These are phyloP conservation scores for Acer negundo DNA, from an alignment of 345 rosid genomes.

Conservation along the genomic window DNA sequence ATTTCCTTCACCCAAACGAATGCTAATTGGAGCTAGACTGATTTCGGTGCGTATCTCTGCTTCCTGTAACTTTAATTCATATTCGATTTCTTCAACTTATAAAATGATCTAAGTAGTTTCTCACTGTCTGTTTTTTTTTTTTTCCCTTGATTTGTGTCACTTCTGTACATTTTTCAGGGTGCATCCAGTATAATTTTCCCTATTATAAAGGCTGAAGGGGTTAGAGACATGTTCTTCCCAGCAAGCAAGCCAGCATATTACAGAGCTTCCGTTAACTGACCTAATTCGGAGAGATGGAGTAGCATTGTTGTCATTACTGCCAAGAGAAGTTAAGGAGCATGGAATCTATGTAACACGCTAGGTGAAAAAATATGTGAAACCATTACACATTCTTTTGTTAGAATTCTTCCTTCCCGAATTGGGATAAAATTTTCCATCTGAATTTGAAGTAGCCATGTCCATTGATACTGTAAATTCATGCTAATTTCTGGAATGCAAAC, in stretches of 20 bases:
- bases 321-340: neutral
- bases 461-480: neutral
- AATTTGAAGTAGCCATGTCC: neutral
- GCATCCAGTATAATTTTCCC: constrained; percentile 16
- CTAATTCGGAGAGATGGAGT: too few relatives aligned
- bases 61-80: neutral
- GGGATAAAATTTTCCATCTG: neutral
- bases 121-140: too few relatives aligned
- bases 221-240: constrained; percentile 16
- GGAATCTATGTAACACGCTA: too few relatives aligned
- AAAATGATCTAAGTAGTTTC: too few relatives aligned
- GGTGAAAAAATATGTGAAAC: too few relatives aligned
- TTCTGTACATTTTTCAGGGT: neutral
- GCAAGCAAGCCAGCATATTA: neutral
- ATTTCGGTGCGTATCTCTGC: neutral
- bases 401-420: neutral
- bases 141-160: too few relatives aligned
- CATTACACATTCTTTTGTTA: too few relatives aligned
- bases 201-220: constrained; percentile 19
- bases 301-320: neutral
- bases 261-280: neutral
- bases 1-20: neutral
- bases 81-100: neutral
- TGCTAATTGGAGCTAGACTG: neutral
- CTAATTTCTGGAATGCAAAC: neutral